Base-by-base conservation (phyloP, 495 filamentous ascomycete species). In the Talaromyces proteolyticus region DNA sequence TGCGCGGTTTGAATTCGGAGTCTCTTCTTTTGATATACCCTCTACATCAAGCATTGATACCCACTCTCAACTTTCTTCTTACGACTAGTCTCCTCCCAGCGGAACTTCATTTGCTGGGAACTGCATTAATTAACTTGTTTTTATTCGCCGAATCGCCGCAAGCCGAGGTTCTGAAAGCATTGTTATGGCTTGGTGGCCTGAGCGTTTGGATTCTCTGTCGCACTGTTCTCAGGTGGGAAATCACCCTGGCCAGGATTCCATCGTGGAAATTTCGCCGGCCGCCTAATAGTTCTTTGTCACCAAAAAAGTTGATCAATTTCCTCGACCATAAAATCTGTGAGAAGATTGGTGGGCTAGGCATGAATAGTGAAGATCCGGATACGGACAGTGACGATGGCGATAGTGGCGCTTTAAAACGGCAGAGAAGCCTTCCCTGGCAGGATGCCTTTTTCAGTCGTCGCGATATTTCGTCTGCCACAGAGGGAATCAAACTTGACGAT, bases 111-210 rank as follows among this genome's bases (percentile, higher is more conserved):
- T 74, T 97, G 14, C 78, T 96, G 38, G 90, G 91, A 18, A 77
- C 80, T 29, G 81, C 82, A 12, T 75, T 97, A 40, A 87, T 96
- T 57, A 89, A 96, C 63, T 64, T 97, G 38, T 72, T 91, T 36
- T 61, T 95, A 12, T 78, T 91, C 53, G 83, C 91, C 21, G 60
- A 65, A 8, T 95, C 92, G 7, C 90, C 93, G 1, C 94, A 97
- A 67, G 82, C 82, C 6, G 69, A 86, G 24, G 94, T 97, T 42
- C 66, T 97, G 5, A 86, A 88, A 63, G 79, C 84, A 7, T 60
- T 96, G 23, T 72, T 97, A 6, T 97, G 93, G 91, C 75, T 89
- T 29, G 94, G 94, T 21, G 91, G 91, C 22, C 63, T 96, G 42
- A 77, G 78, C 44, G 57, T 95, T 16, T 84, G 95, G 43, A 69